These are phyloP conservation scores for Vanrija humicola DNA, from an alignment of 1,284 basidiomycete genomes.

Conservation along the genomic window DNA sequence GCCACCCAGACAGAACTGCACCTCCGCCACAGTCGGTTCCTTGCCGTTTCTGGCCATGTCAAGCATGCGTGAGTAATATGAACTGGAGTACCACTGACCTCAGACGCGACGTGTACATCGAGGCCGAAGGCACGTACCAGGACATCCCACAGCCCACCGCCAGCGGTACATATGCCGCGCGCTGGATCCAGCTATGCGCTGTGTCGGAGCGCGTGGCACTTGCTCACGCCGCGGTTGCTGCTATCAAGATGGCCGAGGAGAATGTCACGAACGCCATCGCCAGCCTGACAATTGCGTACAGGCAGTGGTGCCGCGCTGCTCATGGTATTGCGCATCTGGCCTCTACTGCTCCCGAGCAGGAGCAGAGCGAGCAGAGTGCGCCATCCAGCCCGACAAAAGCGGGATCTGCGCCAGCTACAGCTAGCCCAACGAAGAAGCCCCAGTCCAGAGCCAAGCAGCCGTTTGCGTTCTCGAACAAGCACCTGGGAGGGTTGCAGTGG, in stretches of 20 bases:
- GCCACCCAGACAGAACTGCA: constrained; percentile 56
- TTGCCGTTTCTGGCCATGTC: constrained; percentile 62
- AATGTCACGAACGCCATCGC: constrained; percentile 59
- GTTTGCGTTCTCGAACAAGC: constrained; percentile 27
- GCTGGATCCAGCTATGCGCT: constrained; percentile 59
- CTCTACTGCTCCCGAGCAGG: constrained; percentile 1
- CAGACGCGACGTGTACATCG: constrained; percentile 9
- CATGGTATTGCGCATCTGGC: constrained; percentile 64
- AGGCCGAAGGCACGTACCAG: constrained; percentile 51
- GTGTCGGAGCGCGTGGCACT: constrained; percentile 65
- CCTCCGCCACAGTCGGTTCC: constrained; percentile 62
- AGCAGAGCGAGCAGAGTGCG: constrained; percentile 9
- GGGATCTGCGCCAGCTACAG: too few species aligned
- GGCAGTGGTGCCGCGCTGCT: constrained; percentile 73
- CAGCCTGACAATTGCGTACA: constrained; percentile 65
- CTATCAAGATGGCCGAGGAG: constrained; percentile 66
- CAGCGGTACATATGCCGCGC: constrained; percentile 54
- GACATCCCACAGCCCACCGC: constrained; percentile 13
- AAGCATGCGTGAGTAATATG: constrained; percentile 50
- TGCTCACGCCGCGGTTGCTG: constrained; percentile 63
- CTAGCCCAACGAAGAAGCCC: too few species aligned
- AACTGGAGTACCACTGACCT: neutral
- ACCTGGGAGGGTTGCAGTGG: constrained; percentile 66
- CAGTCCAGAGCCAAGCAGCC: neutral
- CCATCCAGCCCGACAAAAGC: too few species aligned